Base-by-base conservation (phyloP, 2,329 filamentous ascomycete genomes). In the Pyrenochaeta sp. region DNA sequence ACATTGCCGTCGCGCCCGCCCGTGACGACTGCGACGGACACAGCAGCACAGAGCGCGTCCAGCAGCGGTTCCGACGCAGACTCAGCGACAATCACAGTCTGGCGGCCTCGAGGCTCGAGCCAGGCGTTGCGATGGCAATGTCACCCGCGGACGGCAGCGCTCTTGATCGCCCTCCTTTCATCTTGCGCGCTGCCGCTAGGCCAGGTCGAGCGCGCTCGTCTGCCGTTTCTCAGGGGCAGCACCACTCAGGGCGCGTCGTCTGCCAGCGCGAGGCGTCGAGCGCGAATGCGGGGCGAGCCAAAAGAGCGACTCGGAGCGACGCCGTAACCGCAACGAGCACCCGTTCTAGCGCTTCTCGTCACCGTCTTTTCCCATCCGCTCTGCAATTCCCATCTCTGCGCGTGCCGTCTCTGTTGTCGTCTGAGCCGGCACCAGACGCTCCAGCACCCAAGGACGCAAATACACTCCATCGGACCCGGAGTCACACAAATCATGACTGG, bases 151-250 rank as follows among this genome's bases (percentile, higher is more conserved):
- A 45, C 44, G 45, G 53, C 37, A 44, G n/a, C 42, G 47, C 44
- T 20, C 21, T 37, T 32, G 42, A 58, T 55, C 46, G 31, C 35
- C 51, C 32, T 51, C 55, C 56, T 53, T 53, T 58, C 55, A 59
- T 61, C 55, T 57, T 34, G 24, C n/a, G 39, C 31, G 17, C 21
- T 14, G 34, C n/a, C 26, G 28, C 39, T 39, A 35, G 23, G 18
- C 51, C 41, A n/a, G n/a, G n/a, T n/a, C n/a, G n/a, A n/a, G n/a
- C n/a, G n/a, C n/a, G n/a, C n/a, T n/a, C n/a, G n/a, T n/a, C n/a
- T 40, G 37, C 26, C 28, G 45, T 43, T 35, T 24, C 19, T 53
- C 53, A 56, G 53, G 53, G 53, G 50, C 41, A 32, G 27, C 35
- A 34, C 51, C 44, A 54, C 37, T 51, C 44, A 42, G 37, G 18